phyloP scores from a whole-genome alignment of 805 yeast species.

The Kuraishia floccosa region DNA sequence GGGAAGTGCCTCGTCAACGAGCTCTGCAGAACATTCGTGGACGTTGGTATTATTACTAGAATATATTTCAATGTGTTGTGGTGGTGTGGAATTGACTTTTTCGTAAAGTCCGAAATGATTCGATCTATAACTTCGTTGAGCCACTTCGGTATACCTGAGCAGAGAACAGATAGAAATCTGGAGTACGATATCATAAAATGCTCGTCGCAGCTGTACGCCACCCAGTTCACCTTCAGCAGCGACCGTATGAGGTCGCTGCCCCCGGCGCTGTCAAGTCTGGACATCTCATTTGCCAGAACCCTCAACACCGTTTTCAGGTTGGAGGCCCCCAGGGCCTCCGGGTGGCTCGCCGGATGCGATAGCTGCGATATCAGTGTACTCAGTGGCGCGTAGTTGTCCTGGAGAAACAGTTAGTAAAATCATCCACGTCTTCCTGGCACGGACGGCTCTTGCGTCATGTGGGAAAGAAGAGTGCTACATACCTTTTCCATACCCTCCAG shows the following conservation, averaged over 20 bases:
- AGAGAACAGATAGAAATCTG: conserved; percentile 65
- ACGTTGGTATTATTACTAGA: conserved; percentile 70
- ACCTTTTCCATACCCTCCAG: conserved; percentile 56
- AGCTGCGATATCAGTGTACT: conserved; percentile 52
- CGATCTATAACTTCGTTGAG: conserved; percentile 70
- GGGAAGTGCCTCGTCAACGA: conserved; percentile 60
- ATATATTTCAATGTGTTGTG: conserved; percentile 60
- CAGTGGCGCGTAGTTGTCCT: conserved; percentile 1
- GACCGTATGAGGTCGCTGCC: conserved; percentile 46
- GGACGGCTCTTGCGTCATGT: too few relatives aligned
- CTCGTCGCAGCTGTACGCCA: conserved; percentile 11
- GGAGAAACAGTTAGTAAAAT: too few relatives aligned
- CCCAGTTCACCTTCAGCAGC: conserved; percentile 58
- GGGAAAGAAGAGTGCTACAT: too few relatives aligned
- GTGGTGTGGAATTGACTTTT: conserved; percentile 23
- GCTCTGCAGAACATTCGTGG: conserved; percentile 51
- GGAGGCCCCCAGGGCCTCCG: conserved; percentile 40
- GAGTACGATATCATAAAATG: conserved; percentile 43
- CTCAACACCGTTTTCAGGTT: conserved; percentile 47
- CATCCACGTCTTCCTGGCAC: too few relatives aligned
- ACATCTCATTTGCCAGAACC: conserved; percentile 50
- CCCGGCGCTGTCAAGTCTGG: conserved; percentile 49
- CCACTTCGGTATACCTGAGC: conserved; percentile 84
- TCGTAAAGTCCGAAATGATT: conserved; percentile 51
- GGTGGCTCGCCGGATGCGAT: conserved; percentile 34